phyloP scores from a whole-genome alignment of 2,329 filamentous ascomycete genomes.

The Apiospora rasikravindrae region DNA sequence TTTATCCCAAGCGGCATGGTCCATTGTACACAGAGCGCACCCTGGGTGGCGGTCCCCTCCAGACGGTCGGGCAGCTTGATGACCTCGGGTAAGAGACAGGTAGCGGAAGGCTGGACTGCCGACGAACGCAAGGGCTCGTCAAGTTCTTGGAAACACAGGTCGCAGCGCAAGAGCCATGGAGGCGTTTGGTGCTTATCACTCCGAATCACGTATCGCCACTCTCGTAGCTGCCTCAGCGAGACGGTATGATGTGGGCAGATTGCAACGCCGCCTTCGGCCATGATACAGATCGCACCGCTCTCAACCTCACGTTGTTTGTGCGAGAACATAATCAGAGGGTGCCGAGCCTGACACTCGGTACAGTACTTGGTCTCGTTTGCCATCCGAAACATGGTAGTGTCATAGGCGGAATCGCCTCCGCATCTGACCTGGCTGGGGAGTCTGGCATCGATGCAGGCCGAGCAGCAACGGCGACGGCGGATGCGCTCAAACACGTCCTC shows the following conservation, averaged over 20 bases:
- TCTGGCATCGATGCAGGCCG: neutral
- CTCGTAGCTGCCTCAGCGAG: neutral
- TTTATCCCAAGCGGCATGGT: neutral
- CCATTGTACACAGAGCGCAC: neutral
- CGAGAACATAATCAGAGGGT: neutral
- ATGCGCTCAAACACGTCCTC: neutral
- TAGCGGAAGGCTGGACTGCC: neutral
- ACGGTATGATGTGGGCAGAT: neutral
- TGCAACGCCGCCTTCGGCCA: neutral
- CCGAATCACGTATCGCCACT: neutral
- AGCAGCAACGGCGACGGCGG: neutral
- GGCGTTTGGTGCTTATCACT: neutral
- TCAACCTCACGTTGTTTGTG: neutral
- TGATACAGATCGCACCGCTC: neutral
- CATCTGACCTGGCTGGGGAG: neutral
- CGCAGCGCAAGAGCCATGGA: neutral
- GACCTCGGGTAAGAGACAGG: neutral
- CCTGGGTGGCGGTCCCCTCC: neutral
- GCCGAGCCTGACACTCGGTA: neutral
- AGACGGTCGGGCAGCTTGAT: neutral
- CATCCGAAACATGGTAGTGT: neutral
- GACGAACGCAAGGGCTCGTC: neutral
- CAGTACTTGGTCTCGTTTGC: neutral
- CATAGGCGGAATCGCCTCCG: neutral
- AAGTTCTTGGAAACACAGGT: neutral